phyloP scores from a whole-genome alignment of 495 filamentous ascomycete species.

The Chaetomium cochliodes region DNA sequence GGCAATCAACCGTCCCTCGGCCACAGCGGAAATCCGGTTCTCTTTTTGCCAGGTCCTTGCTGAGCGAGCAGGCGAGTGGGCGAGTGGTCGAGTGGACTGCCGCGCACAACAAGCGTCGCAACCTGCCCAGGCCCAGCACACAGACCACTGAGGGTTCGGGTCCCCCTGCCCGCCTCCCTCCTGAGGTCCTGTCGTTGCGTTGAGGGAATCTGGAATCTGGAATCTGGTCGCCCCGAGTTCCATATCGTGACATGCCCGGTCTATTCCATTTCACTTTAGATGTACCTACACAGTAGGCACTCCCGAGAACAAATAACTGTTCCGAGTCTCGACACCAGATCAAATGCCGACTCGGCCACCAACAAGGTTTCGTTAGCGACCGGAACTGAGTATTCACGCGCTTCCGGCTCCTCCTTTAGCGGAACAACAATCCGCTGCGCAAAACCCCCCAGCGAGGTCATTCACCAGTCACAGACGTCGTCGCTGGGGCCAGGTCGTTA shows the following conservation, averaged over 20 bases:
- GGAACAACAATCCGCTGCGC: slow-evolving; percentile 1
- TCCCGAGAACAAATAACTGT: background rate
- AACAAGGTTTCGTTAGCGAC: background rate
- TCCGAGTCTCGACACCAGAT: background rate
- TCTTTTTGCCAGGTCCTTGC: slow-evolving; percentile 17
- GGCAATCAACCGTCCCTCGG: slow-evolving; percentile 21
- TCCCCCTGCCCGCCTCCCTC: slow-evolving; percentile 2
- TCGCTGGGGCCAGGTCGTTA: slow-evolving; percentile 20
- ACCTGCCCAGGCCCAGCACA: slow-evolving; percentile 7
- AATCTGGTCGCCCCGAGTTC: slow-evolving; percentile 1
- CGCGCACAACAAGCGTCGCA: slow-evolving; percentile 23
- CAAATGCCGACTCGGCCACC: slow-evolving; percentile 9
- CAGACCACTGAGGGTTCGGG: slow-evolving; percentile 7
- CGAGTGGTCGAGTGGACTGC: no score
- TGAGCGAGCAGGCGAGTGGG: slow-evolving; percentile 9
- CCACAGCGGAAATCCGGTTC: slow-evolving; percentile 20
- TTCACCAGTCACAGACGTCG: slow-evolving; percentile 17
- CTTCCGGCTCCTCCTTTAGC: background rate
- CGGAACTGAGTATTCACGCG: background rate
- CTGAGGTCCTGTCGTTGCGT: no score
- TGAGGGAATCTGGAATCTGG: background rate
- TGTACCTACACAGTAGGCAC: no score
- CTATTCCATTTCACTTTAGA: background rate
- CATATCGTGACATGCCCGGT: slow-evolving; percentile 4
- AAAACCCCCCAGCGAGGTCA: slow-evolving; percentile 14